Evolutionary conservation across 1,139 yeast species (phyloP), one percentile per base, ranked within the genome.

Genomic region (Candida sp.): DNA sequence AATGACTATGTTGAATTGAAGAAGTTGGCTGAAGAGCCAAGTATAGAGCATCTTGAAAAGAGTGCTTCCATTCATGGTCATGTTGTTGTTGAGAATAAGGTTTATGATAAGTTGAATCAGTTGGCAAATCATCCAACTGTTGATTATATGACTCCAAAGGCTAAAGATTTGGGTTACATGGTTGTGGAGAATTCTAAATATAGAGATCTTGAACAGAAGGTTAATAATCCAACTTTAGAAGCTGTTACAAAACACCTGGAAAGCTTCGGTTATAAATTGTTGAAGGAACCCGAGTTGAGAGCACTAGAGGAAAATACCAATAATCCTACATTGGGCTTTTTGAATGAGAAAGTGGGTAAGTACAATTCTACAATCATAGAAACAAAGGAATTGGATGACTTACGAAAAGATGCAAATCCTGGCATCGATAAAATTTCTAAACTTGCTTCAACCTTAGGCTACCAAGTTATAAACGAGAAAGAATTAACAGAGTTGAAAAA

Each of bases 91-190:
- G 35, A 43, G 19, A 39, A 35, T 19, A 49, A 42, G 8, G 58
- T 55, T 36, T 48, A 48, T 25, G 47, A 54, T 15, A 43, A 47
- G 30, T 50, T 65, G 45, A 45, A 42, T 23, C 38, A 45, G 5
- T 44, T 46, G 22, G 55, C 55, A 11, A 52, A 59, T 21, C 39
- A 43, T 5, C 71, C 70, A 9, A 43, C 63, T 1, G 23, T 45
- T 12, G 62, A 56, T 5, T 54, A 45, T 44, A 45, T 71, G 7
- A 49, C 55, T 15, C 52, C 57, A 11, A 40, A 56, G 11, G 59
- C 60, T 1, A 53, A 61, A 35, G 54, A 52, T 4, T 62, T 56
- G 43, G 75, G 73, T 1, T 60, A 50, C 39, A 59, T 63, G 12
- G 47, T 70, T 7, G 43, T 70, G 32, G 54, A 57, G 2, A 49